A percentile compares a stretch with the other conserved stretches of the same genome.
phyloP scores from a whole-genome alignment of 306 rosid species.

The Oxytropis ochrocephala region DNA sequence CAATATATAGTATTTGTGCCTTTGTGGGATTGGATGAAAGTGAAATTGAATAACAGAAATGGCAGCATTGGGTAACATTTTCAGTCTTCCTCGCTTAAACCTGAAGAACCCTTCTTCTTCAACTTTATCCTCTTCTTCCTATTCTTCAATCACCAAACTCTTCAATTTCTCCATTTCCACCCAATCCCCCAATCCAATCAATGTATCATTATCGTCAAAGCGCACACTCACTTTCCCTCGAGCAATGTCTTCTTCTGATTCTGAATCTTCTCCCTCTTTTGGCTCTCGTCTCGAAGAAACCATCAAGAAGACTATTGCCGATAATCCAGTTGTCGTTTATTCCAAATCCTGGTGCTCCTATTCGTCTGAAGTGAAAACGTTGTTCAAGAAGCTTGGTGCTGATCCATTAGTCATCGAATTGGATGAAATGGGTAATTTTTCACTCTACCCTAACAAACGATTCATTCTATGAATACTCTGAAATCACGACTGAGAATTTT shows the following conservation, averaged over 20 bases:
- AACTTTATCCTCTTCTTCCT: neutral
- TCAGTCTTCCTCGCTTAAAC: neutral
- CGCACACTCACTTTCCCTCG: constrained; percentile 33
- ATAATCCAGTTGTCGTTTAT: constrained; percentile 75
- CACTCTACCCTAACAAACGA: constrained; percentile 5
- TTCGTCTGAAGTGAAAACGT: constrained; percentile 78
- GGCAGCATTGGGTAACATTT: neutral
- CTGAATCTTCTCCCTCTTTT: constrained; percentile 45
- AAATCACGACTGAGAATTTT: too few species aligned
- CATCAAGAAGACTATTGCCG: constrained; percentile 62
- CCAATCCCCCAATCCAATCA: constrained; percentile 13
- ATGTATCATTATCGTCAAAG: constrained; percentile 23
- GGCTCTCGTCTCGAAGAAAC: constrained; percentile 94
- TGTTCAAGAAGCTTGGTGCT: constrained; percentile 68
- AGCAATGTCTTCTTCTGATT: constrained; percentile 61
- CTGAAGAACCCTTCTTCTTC: neutral
- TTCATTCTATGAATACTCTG: neutral
- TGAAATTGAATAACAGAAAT: neutral
- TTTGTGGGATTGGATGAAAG: neutral
- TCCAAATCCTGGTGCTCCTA: constrained; percentile 99
- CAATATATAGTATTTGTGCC: too few species aligned
- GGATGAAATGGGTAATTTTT: constrained; percentile 74
- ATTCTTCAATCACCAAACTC: constrained; percentile 24
- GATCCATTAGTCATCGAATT: constrained; percentile 74
- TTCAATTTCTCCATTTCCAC: constrained; percentile 23